These are phyloP conservation scores for Sugiyamaella lignohabitans DNA, from an alignment of 805 yeast genomes.

Conservation along the genomic window DNA sequence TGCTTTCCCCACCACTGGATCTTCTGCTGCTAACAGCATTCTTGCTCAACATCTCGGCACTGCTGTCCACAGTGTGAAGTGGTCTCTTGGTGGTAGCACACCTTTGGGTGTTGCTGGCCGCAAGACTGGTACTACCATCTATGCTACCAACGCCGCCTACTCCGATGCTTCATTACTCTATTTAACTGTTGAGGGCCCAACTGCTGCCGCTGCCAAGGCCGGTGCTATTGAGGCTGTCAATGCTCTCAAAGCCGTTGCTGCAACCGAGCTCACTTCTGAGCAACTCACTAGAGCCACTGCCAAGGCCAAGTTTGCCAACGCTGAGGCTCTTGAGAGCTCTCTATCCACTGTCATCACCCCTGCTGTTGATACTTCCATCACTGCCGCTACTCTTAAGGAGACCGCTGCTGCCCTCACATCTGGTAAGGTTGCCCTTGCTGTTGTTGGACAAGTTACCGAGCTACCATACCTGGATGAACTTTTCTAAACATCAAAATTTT, in stretches of 20 bases:
- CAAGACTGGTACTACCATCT: slow-evolving; percentile 41
- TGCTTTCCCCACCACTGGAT: slow-evolving; percentile 63
- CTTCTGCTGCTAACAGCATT: slow-evolving; percentile 55
- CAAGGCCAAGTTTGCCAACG: slow-evolving; percentile 53
- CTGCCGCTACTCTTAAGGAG: slow-evolving; percentile 32
- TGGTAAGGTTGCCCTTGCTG: slow-evolving; percentile 72
- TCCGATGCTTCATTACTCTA: slow-evolving; percentile 77
- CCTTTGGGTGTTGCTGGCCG: slow-evolving; percentile 43
- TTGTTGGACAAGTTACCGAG: slow-evolving; percentile 79
- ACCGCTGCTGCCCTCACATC: slow-evolving; percentile 31
- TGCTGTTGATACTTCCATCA: slow-evolving; percentile 36
- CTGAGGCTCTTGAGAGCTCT: slow-evolving; percentile 32
- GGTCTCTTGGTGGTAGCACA: slow-evolving; percentile 43
- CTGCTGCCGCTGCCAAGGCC: slow-evolving; percentile 51
- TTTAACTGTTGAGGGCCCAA: slow-evolving; percentile 53
- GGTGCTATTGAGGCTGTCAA: slow-evolving; percentile 44
- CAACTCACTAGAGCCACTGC: slow-evolving; percentile 47
- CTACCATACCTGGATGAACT: slow-evolving; percentile 89
- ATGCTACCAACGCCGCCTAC: slow-evolving; percentile 53
- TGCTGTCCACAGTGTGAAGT: slow-evolving; percentile 43
- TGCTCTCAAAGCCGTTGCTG: slow-evolving; percentile 26
- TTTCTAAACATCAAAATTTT: slow-evolving; percentile 35
- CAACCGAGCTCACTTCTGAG: slow-evolving; percentile 25
- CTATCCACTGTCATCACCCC: slow-evolving; percentile 38
- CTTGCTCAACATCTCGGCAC: slow-evolving; percentile 60